Base-by-base conservation (phyloP, 371 early-diverging fungal genomes). In the Mucor sp. region DNA sequence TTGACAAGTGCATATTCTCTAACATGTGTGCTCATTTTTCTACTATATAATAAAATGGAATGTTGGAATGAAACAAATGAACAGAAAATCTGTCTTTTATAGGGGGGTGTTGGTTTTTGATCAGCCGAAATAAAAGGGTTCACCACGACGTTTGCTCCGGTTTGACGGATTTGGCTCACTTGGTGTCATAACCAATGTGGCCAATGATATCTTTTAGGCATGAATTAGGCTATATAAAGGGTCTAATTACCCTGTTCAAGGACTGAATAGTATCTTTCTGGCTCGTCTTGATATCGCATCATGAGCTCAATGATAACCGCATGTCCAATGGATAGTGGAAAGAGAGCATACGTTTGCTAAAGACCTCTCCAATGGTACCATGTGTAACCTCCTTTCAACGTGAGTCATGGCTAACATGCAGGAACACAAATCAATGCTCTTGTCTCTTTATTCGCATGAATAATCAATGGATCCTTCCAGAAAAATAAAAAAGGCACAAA, bases 1-100 rank as follows among this genome's bases (percentile, higher is more conserved):
- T 61, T 61, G 8, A 57, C 39, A 47, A 72, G 50, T 4, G 72
- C 72, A 50, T 67, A 72, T 39, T 50, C 64, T 61, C 23, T 55
- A 56, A 28, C 55, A 4, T 25, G 12, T 39, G 27, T 1, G n/a
- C 0, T 39, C 15, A 33, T 48, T 56, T 53, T 25, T 27, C 15
- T 53, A n/a, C 6, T 30, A 30, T 30, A 12, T 27, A 27, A 5
- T 53, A 25, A 14, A 27, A 53, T 27, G 12, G 3, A 27, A 6
- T n/a, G n/a, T 27, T 1, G 3, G 4, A 23, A 53, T 53, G 25
- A 27, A 15, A 15, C 15, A 27, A 53, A 53, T 27, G 14, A 25
- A 15, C 14, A 53, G 15, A 25, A 47, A 19, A 19, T 44, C 27
- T 15, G 2, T 25, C 4, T 27, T 50, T 27, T 53, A 53, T 53